Evolutionary conservation across 768 basidiomycete genomes (phyloP).

Genomic region (Fomitopsis serialis): DNA sequence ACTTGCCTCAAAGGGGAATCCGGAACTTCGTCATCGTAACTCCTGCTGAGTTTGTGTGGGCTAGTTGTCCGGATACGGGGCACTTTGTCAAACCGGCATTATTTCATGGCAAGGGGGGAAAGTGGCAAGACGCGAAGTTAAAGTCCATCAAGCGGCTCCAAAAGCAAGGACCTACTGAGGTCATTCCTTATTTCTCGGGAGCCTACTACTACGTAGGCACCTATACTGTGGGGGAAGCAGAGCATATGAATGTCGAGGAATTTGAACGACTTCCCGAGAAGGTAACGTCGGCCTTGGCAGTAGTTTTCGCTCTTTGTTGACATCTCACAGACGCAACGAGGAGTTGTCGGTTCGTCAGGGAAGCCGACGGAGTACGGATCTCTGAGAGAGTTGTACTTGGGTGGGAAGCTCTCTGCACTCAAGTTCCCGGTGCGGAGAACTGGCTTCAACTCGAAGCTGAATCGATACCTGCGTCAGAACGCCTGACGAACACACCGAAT

Average conservation of each 20-base stretch:
- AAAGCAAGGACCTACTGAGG: background rate
- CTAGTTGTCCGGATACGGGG: background rate
- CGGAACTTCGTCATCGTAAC: background rate
- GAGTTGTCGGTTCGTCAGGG: background rate
- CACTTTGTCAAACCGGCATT: background rate
- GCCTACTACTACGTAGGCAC: slow-evolving; percentile 3
- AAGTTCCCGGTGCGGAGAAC: background rate
- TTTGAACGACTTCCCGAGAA: slow-evolving; percentile 1
- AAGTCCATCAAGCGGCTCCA: slow-evolving; percentile 1
- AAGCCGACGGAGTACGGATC: background rate
- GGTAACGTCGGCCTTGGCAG: background rate
- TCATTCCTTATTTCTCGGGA: slow-evolving; percentile 1
- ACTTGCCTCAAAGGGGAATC: background rate
- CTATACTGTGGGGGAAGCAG: background rate
- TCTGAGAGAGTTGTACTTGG: background rate
- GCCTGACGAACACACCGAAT: background rate
- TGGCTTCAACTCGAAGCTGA: background rate
- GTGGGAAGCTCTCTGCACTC: slow-evolving; percentile 1
- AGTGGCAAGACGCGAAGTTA: background rate
- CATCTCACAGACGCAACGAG: background rate
- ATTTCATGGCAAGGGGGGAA: background rate
- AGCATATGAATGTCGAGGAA: background rate
- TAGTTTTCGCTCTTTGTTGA: background rate
- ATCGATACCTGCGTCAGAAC: background rate
- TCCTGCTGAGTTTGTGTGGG: slow-evolving; percentile 1